Evolutionary conservation across 148 eudicot species (phyloP).

Genomic region (Drosera capensis): DNA sequence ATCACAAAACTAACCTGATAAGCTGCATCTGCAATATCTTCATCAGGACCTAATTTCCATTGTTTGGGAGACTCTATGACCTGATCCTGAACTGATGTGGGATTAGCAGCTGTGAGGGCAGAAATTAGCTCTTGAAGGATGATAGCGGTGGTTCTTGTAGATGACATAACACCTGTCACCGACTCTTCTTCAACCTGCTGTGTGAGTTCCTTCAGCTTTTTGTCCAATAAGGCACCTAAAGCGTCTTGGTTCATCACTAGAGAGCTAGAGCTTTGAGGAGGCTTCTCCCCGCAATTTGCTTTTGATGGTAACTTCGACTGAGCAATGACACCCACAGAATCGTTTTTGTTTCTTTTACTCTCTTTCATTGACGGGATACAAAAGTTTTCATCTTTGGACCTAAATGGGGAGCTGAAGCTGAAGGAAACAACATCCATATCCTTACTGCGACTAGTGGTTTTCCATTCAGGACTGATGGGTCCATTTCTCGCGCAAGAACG

Average conservation of each 20-base stretch:
- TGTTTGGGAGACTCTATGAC: slow-evolving; percentile 10
- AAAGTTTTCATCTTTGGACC: slow-evolving; percentile 15
- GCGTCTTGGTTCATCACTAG: slow-evolving; percentile 36
- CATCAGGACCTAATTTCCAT: slow-evolving; percentile 8
- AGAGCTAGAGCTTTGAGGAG: slow-evolving; percentile 19
- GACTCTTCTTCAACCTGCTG: slow-evolving; percentile 55
- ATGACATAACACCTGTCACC: slow-evolving; percentile 20
- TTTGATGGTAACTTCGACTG: slow-evolving; percentile 4
- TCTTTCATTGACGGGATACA: slow-evolving; percentile 10
- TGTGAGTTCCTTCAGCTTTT: slow-evolving; percentile 60
- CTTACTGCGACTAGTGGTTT: no score
- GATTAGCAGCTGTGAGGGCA: slow-evolving; percentile 53
- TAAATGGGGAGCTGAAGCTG: slow-evolving; percentile 38
- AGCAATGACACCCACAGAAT: slow-evolving; percentile 4
- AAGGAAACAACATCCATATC: slow-evolving; percentile 28
- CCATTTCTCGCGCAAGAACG: no score
- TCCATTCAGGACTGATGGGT: no score
- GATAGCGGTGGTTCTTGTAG: slow-evolving; percentile 47
- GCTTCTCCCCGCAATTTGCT: slow-evolving; percentile 15
- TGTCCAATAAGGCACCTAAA: slow-evolving; percentile 54
- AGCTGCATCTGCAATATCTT: slow-evolving; percentile 4
- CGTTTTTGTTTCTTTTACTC: slow-evolving; percentile 14
- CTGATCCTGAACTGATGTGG: slow-evolving; percentile 12
- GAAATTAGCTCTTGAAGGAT: slow-evolving; percentile 86
- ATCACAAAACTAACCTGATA: slow-evolving; percentile 28